phyloP scores from a whole-genome alignment of 768 basidiomycete genomes.

The Leccinum disarticulatum region DNA sequence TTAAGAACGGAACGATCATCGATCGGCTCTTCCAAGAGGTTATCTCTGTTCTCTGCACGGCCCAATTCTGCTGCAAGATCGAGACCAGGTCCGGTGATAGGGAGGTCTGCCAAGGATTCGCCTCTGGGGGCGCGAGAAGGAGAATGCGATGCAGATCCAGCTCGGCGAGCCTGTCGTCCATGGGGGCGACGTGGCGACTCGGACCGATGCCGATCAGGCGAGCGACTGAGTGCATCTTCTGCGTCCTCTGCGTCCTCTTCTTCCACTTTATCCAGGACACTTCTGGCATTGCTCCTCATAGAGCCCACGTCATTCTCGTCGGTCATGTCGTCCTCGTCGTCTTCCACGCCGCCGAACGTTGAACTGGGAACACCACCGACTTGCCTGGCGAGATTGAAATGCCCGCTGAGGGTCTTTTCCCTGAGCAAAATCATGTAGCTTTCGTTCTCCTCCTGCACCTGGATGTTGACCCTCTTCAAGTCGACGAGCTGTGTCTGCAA shows the following conservation, averaged over 20 bases:
- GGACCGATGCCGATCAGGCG: conserved; percentile 38
- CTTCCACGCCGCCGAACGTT: conserved; percentile 39
- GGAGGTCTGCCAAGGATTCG: conserved; percentile 83
- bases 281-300: conserved; percentile 55
- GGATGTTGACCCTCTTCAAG: conserved; percentile 82
- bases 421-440: conserved; percentile 92
- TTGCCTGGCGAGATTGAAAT: conserved; percentile 74
- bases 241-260: conserved; percentile 47
- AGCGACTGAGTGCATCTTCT: conserved; percentile 43
- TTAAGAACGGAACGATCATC: conserved; percentile 49
- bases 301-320: conserved; percentile 52
- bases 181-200: conserved; percentile 41
- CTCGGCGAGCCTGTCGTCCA: conserved; percentile 50
- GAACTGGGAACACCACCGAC: conserved; percentile 50
- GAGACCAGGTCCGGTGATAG: conserved; percentile 85
- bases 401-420: conserved; percentile 88
- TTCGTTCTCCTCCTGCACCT: conserved; percentile 94
- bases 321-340: conserved; percentile 31
- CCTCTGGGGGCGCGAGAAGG: conserved; percentile 50
- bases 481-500: conserved; percentile 84
- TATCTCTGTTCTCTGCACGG: conserved; percentile 87
- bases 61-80: conserved; percentile 92
- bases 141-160: conserved; percentile 52
- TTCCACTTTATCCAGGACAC: conserved; percentile 62
- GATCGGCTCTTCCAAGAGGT: conserved; percentile 53